phyloP scores from a whole-genome alignment of 2,329 filamentous ascomycete genomes.

The Fusarium sp. region DNA sequence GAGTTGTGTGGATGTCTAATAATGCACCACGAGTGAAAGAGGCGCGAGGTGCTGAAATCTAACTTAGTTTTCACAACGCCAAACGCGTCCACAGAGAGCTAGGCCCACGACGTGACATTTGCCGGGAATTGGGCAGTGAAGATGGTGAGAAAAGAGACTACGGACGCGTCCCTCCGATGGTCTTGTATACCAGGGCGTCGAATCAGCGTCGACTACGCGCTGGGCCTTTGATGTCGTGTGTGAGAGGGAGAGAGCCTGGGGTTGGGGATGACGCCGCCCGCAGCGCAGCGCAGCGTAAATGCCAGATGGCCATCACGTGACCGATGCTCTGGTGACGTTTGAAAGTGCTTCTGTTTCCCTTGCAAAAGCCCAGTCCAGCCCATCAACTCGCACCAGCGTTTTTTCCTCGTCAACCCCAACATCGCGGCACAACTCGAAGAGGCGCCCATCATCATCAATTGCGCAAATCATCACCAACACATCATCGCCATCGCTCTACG shows the following conservation, averaged over 20 bases:
- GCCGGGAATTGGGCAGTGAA: conserved; percentile 6
- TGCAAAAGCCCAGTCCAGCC: conserved; percentile 32
- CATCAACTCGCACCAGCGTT: conserved; percentile 47
- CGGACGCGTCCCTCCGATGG: conserved; percentile 23
- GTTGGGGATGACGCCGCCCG: conserved; percentile 39
- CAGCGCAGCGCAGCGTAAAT: background rate
- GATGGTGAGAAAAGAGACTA: conserved; percentile 14
- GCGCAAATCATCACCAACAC: conserved; percentile 46
- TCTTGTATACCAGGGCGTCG: conserved; percentile 30
- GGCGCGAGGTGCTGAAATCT: conserved; percentile 32
- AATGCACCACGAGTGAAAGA: conserved; percentile 42
- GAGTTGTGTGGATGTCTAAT: conserved; percentile 44
- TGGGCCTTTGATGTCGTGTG: conserved; percentile 26
- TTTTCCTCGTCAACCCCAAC: conserved; percentile 49
- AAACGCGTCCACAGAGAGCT: conserved; percentile 23
- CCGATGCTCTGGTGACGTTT: conserved; percentile 46
- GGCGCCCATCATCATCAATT: conserved; percentile 45
- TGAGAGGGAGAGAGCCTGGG: conserved; percentile 24
- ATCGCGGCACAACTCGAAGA: conserved; percentile 46
- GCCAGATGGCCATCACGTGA: conserved; percentile 48
- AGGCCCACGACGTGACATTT: conserved; percentile 8
- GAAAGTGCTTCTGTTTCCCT: conserved; percentile 43
- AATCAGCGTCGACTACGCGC: conserved; percentile 34
- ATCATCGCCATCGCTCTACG: conserved; percentile 44
- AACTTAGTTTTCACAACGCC: conserved; percentile 30